Evolutionary conservation across 2,329 filamentous ascomycete species (phyloP), one percentile per base, ranked within the genome.

Genomic region (Graphiopsis chlorocephala): DNA sequence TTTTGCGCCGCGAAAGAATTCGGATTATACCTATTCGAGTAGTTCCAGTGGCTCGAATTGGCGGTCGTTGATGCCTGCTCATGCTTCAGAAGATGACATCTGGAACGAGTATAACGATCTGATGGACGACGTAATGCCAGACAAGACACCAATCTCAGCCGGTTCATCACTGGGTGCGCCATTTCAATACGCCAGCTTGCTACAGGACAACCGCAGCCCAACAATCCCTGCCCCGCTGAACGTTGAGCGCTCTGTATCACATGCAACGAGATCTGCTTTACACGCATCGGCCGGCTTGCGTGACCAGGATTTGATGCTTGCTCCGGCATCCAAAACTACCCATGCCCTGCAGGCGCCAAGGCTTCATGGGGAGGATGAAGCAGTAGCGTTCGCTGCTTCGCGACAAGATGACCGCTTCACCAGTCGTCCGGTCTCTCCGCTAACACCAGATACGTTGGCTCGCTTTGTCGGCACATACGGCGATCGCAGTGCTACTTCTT

Each of bases 91-190:
- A 69, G 94, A 97, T 71, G 94, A 97, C 73, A 85, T 97, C 1
- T 98, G 94, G 94, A 89, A 93, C 60, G 94, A 96, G 77, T 97
- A 96, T 73, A 89, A 98, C 69, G 94, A 97, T 71, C 80, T 97
- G 14, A 85, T 97, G 62, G 90, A 91, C 61, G 88, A 91, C 64
- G 84, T 88, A 12, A 83, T 86, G 58, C 84, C 83, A 4, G 79
- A 82, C 8, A 77, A 80, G 67, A 78, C 78, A 1, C 82, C 83
- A 2, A 78, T 78, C 1, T 87, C 86, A 0, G 79, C 83, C 5
- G 84, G 82, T 0, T 87, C 85, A 0, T 88, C 87, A 0, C 80
- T 82, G 28, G 84, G 84, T 0, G 69, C 70, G 38, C 74, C 75
- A 74, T 82, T 63, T 82, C 87, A 25, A 85, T 88, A 72, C 80